A percentile compares a stretch with the other conserved stretches of the same genome.
Evolutionary conservation across 2,329 filamentous ascomycete species (phyloP).

Genomic region (Fusarium bactridioides): DNA sequence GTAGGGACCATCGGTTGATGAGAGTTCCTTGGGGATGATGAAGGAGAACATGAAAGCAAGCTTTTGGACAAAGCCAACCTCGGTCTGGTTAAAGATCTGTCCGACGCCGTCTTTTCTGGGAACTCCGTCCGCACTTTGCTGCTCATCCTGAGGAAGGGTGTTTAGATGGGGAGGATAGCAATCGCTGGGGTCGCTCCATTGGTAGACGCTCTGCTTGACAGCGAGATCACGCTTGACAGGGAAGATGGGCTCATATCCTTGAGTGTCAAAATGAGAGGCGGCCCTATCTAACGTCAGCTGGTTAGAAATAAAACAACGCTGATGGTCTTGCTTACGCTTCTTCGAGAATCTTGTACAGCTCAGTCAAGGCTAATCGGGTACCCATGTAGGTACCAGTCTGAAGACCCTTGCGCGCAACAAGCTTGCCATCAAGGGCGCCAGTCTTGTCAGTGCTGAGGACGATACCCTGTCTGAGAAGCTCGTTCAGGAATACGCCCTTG

Average conservation of each 20-base stretch:
- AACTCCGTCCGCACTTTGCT: background rate
- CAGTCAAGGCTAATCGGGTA: conserved; percentile 16
- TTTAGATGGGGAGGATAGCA: conserved; percentile 18
- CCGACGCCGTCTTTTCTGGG: background rate
- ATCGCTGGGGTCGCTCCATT: conserved; percentile 13
- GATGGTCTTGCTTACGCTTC: conserved; percentile 1
- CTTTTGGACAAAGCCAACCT: background rate
- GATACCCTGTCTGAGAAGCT: conserved; percentile 13
- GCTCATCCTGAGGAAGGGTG: background rate
- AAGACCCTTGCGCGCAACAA: conserved; percentile 2
- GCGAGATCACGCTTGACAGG: conserved; percentile 6
- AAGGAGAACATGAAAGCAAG: conserved; percentile 1
- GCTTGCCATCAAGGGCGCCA: background rate
- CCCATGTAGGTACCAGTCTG: conserved; percentile 16
- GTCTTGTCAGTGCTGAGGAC: conserved; percentile 8
- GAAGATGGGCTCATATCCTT: conserved; percentile 12
- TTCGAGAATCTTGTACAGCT: conserved; percentile 16
- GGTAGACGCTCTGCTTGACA: background rate
- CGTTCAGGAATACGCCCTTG: conserved; percentile 25
- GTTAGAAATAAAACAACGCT: fast-evolving
- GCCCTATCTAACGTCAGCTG: background rate
- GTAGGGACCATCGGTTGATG: background rate
- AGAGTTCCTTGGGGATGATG: conserved; percentile 3
- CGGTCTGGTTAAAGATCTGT: conserved; percentile 7
- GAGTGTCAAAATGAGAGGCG: background rate